Conservation (phyloP, 495 filamentous ascomycete genomes). For the Penicillium coffeae region DNA sequence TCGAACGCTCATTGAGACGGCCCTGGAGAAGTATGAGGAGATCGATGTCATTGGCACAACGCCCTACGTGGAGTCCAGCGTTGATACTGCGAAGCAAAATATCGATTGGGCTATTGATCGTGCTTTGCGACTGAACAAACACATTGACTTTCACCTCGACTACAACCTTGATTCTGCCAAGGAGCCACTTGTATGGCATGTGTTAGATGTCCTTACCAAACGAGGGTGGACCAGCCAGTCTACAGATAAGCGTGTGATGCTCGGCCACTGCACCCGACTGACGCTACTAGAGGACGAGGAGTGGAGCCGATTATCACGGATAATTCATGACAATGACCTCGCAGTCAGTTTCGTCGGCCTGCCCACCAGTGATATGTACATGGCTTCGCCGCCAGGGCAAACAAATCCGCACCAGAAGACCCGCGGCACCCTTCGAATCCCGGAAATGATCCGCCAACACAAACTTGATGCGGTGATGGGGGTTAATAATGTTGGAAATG, state of each 20-base stretch:
- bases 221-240: slow-evolving; percentile 40
- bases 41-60: slow-evolving; percentile 65
- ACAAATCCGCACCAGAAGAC: slow-evolving; percentile 25
- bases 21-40: slow-evolving; percentile 26
- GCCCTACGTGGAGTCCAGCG: slow-evolving; percentile 63
- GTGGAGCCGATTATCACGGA: slow-evolving; percentile 43
- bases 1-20: slow-evolving; percentile 45
- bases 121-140: slow-evolving; percentile 45
- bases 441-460: slow-evolving; percentile 59
- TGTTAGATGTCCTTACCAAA: slow-evolving; percentile 45
- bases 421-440: slow-evolving; percentile 60
- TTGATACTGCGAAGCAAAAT: slow-evolving; percentile 49
- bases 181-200: slow-evolving; percentile 50
- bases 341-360: slow-evolving; percentile 68
- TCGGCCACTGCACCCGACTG: slow-evolving; percentile 69
- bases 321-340: slow-evolving; percentile 43
- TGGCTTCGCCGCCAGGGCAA: slow-evolving; percentile 53
- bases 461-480: slow-evolving; percentile 57
- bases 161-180: slow-evolving; percentile 55
- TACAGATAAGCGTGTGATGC: slow-evolving; percentile 48
- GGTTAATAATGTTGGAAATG: slow-evolving; percentile 76
- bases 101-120: slow-evolving; percentile 58
- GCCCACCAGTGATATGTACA: slow-evolving; percentile 70
- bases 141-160: slow-evolving; percentile 73
- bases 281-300: slow-evolving; percentile 52